A percentile compares a stretch with the other conserved stretches of the same genome.
phyloP scores from a whole-genome alignment of 148 eudicot species.

The Drosera capensis region DNA sequence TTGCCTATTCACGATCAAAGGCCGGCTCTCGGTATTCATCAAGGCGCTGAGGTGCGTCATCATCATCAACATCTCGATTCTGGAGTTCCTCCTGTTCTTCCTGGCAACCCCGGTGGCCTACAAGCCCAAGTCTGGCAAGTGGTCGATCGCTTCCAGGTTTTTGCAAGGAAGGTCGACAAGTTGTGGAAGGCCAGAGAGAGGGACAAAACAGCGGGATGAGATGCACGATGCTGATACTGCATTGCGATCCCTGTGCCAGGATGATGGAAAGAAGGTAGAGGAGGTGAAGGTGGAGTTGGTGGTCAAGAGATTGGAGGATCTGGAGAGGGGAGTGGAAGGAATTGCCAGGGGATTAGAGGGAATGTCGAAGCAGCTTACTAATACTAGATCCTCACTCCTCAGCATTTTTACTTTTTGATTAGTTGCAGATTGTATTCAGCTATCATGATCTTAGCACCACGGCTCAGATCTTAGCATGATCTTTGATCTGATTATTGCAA shows the following conservation, averaged over 20 bases:
- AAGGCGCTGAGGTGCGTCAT: constrained; percentile 25
- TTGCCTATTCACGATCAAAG: constrained; percentile 10
- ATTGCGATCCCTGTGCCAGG: constrained; percentile 6
- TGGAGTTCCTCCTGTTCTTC: constrained; percentile 19
- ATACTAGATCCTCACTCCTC: constrained; percentile 16
- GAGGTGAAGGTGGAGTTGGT: constrained; percentile 3
- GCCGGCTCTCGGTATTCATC: constrained; percentile 7
- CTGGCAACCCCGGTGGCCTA: constrained; percentile 12
- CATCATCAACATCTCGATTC: constrained; percentile 12
- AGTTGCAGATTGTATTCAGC: too few species aligned
- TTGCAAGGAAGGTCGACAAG: constrained; percentile 5
- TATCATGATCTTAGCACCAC: too few species aligned
- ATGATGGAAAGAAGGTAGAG: neutral
- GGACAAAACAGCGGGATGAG: constrained; percentile 8
- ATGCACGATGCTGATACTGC: constrained; percentile 10
- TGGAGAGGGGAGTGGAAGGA: constrained; percentile 14
- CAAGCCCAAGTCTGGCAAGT: constrained; percentile 8
- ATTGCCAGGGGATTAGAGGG: constrained; percentile 13
- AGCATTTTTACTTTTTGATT: too few species aligned
- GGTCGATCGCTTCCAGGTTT: constrained; percentile 18
- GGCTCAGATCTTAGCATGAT: too few species aligned
- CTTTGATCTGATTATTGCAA: too few species aligned
- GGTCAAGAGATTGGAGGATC: constrained; percentile 5
- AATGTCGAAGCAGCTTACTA: constrained; percentile 10
- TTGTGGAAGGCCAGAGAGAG: constrained; percentile 3